Evolutionary conservation across 192 early-diverging fungal genomes (phyloP).

Genomic region (Phycomyces blakesleeanus): DNA sequence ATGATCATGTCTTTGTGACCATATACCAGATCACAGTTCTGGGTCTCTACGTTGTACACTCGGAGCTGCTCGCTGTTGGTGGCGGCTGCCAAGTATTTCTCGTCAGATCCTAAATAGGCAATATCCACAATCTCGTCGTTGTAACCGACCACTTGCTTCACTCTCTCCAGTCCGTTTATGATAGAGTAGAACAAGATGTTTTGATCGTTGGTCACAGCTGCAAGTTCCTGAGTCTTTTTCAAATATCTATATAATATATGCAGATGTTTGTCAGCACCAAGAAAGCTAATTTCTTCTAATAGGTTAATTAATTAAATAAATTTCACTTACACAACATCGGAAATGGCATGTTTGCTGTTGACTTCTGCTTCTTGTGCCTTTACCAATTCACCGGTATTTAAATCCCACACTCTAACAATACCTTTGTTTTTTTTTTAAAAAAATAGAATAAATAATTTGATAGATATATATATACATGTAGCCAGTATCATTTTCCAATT

Average conservation of each 20-base stretch:
- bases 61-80: constrained; percentile 92
- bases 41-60: constrained; percentile 74
- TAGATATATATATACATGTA: too few relatives aligned
- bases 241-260: constrained; percentile 38
- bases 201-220: constrained; percentile 84
- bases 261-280: not conserved
- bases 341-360: constrained; percentile 76
- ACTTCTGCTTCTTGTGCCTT: constrained; percentile 62
- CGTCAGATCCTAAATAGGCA: constrained; percentile 66
- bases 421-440: constrained; percentile 39
- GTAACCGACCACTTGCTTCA: constrained; percentile 88
- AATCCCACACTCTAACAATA: constrained; percentile 82
- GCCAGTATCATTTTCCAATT: not conserved
- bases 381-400: constrained; percentile 66
- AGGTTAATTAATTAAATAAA: too few relatives aligned
- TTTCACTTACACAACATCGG: constrained; percentile 62
- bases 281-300: too few relatives aligned
- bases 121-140: constrained; percentile 96
- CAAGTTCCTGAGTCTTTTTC: constrained; percentile 50
- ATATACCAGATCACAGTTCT: constrained; percentile 82
- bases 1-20: constrained; percentile 90
- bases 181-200: constrained; percentile 81
- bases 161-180: constrained; percentile 46
- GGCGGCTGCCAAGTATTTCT: constrained; percentile 79
- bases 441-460: too few relatives aligned